Percentiles rank a stretch among this genome's conserved stretches.
Evolutionary conservation across 1,139 yeast species (phyloP).

Genomic region (Kodamaea plutei): DNA sequence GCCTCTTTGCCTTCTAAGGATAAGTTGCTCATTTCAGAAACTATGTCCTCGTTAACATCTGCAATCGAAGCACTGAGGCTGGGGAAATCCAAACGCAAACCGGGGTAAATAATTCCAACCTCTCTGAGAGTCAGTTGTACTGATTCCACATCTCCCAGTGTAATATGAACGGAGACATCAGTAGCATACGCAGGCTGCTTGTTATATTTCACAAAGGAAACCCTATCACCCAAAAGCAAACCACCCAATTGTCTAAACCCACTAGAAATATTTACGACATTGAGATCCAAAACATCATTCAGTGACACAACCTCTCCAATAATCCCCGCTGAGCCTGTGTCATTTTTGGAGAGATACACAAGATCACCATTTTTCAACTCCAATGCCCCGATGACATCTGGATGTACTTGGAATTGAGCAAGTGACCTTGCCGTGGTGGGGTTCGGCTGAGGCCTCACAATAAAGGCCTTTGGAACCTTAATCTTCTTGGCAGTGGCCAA

Average conservation of each 20-base stretch:
- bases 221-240: conserved; percentile 68
- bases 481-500: conserved; percentile 32
- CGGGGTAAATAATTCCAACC: conserved; percentile 55
- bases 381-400: conserved; percentile 48
- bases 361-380: conserved; percentile 55
- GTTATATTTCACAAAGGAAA: conserved; percentile 42
- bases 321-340: conserved; percentile 42
- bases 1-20: conserved; percentile 13
- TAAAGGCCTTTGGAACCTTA: conserved; percentile 46
- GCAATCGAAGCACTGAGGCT: conserved; percentile 12
- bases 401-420: conserved; percentile 27
- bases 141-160: conserved; percentile 7
- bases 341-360: conserved; percentile 47
- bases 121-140: conserved; percentile 18
- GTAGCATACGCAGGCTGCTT: conserved; percentile 51
- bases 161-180: conserved; percentile 15
- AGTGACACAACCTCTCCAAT: conserved; percentile 43
- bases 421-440: neutral
- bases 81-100: conserved; percentile 26
- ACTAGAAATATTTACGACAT: conserved; percentile 52
- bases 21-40: conserved; percentile 16
- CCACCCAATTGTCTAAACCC: conserved; percentile 52
- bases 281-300: conserved; percentile 35
- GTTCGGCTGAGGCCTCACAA: conserved; percentile 52
- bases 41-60: conserved; percentile 22